Evolutionary conservation across 352 stramenopile genomes (phyloP), one percentile per base, ranked within the genome.

Genomic region (Globisporangium iwayamae): DNA sequence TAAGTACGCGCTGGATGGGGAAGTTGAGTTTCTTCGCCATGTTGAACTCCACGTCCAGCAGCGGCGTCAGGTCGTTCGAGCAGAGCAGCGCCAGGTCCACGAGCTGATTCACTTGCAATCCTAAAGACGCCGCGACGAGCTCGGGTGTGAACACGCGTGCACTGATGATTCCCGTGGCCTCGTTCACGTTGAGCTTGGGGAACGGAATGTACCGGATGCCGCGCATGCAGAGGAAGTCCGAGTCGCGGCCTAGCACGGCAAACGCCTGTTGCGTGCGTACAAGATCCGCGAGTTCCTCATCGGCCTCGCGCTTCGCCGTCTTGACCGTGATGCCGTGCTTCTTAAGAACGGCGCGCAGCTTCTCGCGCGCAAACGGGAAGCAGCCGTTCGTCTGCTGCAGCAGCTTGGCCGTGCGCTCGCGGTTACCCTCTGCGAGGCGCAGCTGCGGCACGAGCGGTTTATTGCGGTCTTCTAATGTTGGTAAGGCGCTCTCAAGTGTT

Each of bases 181-280:
- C 52, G 48, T 86, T 71, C 5, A 84, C 60, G 0, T 18, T 59
- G 1, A 91, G 60, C 32, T 76, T 81, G 0, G 56, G 25, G 51
- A 96, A 91, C 9, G 85, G 85, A 56, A 97, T 93, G 62, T 97
- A 97, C 53, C 71, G 74, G 8, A 89, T 76, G 9, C 79, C 79
- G 8, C 77, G 78, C 84, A 96, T 95, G 62, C 89, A 78, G 16
- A 97, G 65, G 65, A 96, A 97, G 61, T 97, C 91, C 57, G 89
- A 96, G 72, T 97, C 91, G 45, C 93, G 78, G 0, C 72, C 83
- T 9, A 96, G 68, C 9, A 93, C 83, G 0, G 86, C 86, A 53
- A 79, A 91, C 0, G 79, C 79, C 38, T 74, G 25, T 6, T 74
- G 77, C 22, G 60, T 58, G 10, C 85, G 71, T 28, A 96, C 81